Evolutionary conservation across 1,284 basidiomycete genomes (phyloP).

Genomic region (Ceratobasidium sp.): DNA sequence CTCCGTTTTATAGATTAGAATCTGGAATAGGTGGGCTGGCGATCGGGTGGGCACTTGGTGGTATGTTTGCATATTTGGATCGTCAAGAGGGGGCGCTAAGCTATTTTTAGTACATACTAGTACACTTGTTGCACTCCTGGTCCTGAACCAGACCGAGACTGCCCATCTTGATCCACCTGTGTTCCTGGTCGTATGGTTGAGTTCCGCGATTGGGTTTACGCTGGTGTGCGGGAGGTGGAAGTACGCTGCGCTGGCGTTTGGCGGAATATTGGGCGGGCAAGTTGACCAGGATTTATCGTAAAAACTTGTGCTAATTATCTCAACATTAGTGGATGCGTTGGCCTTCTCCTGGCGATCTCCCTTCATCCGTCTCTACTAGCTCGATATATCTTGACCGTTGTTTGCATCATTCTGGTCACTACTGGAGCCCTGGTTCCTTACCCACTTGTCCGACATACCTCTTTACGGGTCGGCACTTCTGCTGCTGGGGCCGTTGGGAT

Average conservation of each 20-base stretch:
- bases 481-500: slow-evolving; percentile 66
- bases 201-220: slow-evolving; percentile 58
- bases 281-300: slow-evolving; percentile 43
- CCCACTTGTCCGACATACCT: slow-evolving; percentile 55
- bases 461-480: slow-evolving; percentile 60
- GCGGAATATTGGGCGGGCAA: slow-evolving; percentile 62
- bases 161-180: slow-evolving; percentile 56
- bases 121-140: slow-evolving; percentile 65
- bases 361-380: slow-evolving; percentile 66
- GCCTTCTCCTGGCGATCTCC: slow-evolving; percentile 60
- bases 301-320: slow-evolving; percentile 33
- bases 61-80: slow-evolving; percentile 51
- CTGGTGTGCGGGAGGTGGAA: slow-evolving; percentile 61
- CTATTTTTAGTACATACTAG: slow-evolving; percentile 59
- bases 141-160: slow-evolving; percentile 59
- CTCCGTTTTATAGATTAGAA: slow-evolving; percentile 55
- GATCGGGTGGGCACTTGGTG: slow-evolving; percentile 65
- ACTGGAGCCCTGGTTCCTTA: slow-evolving; percentile 59
- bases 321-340: slow-evolving; percentile 56
- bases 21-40: slow-evolving; percentile 69
- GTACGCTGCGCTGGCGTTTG: slow-evolving; percentile 56
- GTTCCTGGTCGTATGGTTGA: slow-evolving; percentile 66
- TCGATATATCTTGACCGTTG: slow-evolving; percentile 60
- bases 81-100: slow-evolving; percentile 5
- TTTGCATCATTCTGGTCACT: slow-evolving; percentile 54